Evolutionary conservation across 2,329 filamentous ascomycete genomes (phyloP).

Genomic region (Fusarium brevicatenulatum): DNA sequence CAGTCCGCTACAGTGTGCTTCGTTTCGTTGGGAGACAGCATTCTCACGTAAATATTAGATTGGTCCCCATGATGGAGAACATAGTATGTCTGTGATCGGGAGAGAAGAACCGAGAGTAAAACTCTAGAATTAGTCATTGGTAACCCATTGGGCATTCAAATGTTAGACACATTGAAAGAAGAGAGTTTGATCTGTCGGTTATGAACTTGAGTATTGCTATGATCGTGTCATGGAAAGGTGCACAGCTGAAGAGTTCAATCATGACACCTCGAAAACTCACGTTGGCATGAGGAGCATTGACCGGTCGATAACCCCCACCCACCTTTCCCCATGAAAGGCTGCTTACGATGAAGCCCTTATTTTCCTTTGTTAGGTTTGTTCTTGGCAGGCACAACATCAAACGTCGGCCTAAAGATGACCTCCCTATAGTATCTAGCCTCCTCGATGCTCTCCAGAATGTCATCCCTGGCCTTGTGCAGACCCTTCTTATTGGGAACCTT

Average conservation of each 20-base stretch:
- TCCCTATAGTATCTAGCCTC: constrained; percentile 88
- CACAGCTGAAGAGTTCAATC: constrained; percentile 10
- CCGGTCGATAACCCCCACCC: neutral
- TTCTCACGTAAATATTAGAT: constrained; percentile 15
- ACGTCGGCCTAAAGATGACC: constrained; percentile 67
- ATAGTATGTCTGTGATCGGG: neutral
- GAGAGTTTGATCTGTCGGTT: neutral
- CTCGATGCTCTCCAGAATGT: constrained; percentile 94
- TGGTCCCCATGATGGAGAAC: constrained; percentile 12
- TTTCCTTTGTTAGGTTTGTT: constrained; percentile 36
- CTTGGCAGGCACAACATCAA: constrained; percentile 39
- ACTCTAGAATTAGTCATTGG: no score
- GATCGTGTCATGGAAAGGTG: neutral
- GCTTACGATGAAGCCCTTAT: neutral
- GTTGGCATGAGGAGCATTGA: neutral
- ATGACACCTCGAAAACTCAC: neutral
- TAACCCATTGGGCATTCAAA: neutral
- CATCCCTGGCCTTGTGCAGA: constrained; percentile 83
- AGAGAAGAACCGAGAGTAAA: neutral
- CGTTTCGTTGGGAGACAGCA: constrained; percentile 15
- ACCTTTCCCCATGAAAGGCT: neutral
- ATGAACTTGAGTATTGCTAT: neutral
- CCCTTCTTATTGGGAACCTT: constrained; percentile 77
- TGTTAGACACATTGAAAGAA: neutral
- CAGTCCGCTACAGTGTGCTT: constrained; percentile 20